These are phyloP conservation scores for Taphrina pruni DNA, from an alignment of 1,139 yeast species.

Conservation along the genomic window DNA sequence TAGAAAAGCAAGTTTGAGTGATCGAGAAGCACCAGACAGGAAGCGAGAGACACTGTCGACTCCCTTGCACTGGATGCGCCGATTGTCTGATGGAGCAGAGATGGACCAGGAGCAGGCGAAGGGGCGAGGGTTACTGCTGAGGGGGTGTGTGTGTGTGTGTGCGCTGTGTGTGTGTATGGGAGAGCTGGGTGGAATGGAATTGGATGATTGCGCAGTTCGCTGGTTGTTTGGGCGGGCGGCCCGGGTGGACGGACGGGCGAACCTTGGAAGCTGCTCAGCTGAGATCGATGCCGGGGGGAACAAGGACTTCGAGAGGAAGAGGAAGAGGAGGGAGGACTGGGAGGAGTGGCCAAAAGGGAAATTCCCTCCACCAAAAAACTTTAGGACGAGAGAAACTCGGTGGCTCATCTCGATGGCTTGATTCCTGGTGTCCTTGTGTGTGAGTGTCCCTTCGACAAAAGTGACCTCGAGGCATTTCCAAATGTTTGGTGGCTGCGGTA, in stretches of 20 bases:
- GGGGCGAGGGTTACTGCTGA: not conserved
- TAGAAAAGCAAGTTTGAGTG: conserved; percentile 2
- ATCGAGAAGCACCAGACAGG: not conserved
- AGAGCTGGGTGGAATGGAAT: no score
- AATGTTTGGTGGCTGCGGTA: no score
- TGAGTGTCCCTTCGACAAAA: no score
- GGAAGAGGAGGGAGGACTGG: not conserved
- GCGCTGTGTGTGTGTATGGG: no score
- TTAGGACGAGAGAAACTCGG: no score
- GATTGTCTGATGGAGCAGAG: not conserved
- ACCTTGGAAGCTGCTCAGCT: no score
- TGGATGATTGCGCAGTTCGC: conserved; percentile 6
- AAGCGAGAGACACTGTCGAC: not conserved
- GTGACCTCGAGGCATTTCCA: no score
- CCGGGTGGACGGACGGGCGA: conserved; percentile 6
- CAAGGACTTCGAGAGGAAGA: not conserved
- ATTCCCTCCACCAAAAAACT: no score
- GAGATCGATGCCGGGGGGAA: no score
- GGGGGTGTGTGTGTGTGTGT: not conserved
- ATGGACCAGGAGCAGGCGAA: conserved; percentile 1
- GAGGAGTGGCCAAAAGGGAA: not conserved
- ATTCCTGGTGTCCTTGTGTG: no score
- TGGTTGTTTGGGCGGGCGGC: conserved; percentile 9
- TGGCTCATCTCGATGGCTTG: no score
- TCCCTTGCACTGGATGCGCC: not conserved